Evolutionary conservation across 2,329 filamentous ascomycete species (phyloP), one percentile per base, ranked within the genome.

Genomic region (Xylaria sp.): DNA sequence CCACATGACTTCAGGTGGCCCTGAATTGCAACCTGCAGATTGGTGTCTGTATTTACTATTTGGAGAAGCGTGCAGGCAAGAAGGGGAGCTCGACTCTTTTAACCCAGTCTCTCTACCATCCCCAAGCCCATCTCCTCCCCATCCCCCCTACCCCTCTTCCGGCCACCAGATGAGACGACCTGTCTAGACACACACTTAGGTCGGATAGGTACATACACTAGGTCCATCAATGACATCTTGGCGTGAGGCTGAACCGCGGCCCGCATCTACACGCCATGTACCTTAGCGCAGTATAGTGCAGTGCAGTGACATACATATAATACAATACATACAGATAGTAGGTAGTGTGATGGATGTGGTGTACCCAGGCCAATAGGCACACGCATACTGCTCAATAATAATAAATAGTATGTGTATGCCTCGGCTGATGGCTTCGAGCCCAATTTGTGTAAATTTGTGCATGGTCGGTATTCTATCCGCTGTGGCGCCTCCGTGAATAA

Each of bases 221-320:
- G 19, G 48, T 51, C 30, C 19, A 2, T 7, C 48, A 14, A 51
- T 55, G 51, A 47, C 42, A 47, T 56, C 58, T 58, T 68, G 65
- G 61, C 51, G 68, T 68, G 69, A 70, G 64, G 69, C 69, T 69
- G 69, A 70, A 61, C 61, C 36, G 59, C 62, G 65, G 60, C 64
- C 68, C 68, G 61, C 65, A 36, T 67, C 53, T 60, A 68, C 58
- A 54, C 65, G 54, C 58, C 17, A 47, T 61, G 27, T 56, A 34
- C 48, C 50, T 54, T 58, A 57, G 34, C 17, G 34, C n/a, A 30
- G 24, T 11, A 30, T 30, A 51, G 47, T 50, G 47, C 21, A 51
- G 48, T 7, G 48, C 48, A 51, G 48, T 51, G 39, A 27, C 24
- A 27, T 27, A 27, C 24, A 27, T 27, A 27, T 2, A 2, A 27